Percentiles rank a stretch among this genome's conserved stretches.
These are phyloP conservation scores for Coniochaeta prunicola DNA, from an alignment of 2,329 filamentous ascomycete genomes.

Conservation along the genomic window DNA sequence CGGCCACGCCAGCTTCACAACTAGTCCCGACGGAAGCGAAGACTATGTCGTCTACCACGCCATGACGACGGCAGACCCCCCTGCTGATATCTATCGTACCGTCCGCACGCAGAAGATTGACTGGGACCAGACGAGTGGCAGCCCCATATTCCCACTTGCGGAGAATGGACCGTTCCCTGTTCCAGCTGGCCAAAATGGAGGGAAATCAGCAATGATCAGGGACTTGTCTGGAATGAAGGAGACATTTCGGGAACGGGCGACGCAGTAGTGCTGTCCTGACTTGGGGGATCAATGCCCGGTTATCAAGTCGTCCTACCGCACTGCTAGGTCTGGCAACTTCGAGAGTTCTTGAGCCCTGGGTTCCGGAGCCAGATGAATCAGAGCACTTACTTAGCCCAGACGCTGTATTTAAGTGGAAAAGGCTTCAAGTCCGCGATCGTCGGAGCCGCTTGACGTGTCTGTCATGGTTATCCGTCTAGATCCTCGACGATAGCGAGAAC, in stretches of 20 bases:
- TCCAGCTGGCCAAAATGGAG: slow-evolving; percentile 20
- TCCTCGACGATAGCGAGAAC: too few species aligned
- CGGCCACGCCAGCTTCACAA: slow-evolving; percentile 26
- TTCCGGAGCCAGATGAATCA: background rate
- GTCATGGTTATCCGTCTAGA: too few species aligned
- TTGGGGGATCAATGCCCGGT: background rate
- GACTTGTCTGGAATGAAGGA: slow-evolving; percentile 1
- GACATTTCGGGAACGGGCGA: background rate
- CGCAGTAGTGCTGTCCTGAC: background rate
- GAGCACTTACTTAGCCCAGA: background rate
- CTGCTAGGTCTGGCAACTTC: background rate
- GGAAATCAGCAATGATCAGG: slow-evolving; percentile 3
- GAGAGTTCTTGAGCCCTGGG: background rate
- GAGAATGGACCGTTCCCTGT: slow-evolving; percentile 25
- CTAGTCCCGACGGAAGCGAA: slow-evolving; percentile 23
- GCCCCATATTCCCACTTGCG: slow-evolving; percentile 23
- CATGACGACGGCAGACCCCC: slow-evolving; percentile 23
- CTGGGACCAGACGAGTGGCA: slow-evolving; percentile 24
- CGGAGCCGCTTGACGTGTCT: background rate
- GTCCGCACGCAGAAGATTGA: slow-evolving; percentile 23
- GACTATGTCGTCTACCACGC: slow-evolving; percentile 28
- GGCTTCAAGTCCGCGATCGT: background rate
- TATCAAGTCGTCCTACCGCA: background rate
- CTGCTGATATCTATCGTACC: slow-evolving; percentile 23
- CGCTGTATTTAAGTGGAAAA: background rate